Conservation (phyloP, 805 yeast genomes). For the Metschnikowia baotianmanensis region DNA sequence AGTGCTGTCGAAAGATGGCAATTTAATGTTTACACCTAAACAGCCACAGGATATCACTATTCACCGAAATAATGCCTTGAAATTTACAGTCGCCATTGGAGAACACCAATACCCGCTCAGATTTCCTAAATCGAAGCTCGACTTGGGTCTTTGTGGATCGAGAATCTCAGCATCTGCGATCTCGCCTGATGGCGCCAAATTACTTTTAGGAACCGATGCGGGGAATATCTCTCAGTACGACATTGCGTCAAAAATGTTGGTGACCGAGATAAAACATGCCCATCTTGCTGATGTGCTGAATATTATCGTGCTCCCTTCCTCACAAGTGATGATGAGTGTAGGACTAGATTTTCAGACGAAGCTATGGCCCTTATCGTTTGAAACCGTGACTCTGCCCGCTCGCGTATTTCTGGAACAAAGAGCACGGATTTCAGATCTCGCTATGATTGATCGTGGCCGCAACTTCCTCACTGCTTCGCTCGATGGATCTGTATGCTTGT, state of each 20-base stretch:
- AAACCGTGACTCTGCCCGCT: slow-evolving; percentile 16
- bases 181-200: slow-evolving; percentile 4
- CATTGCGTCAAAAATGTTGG: slow-evolving; percentile 1
- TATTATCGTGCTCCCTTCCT: slow-evolving; percentile 59
- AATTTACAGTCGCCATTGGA: slow-evolving; percentile 3
- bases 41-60: slow-evolving; percentile 1
- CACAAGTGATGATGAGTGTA: slow-evolving; percentile 55
- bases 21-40: slow-evolving; percentile 2
- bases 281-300: slow-evolving; percentile 50
- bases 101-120: slow-evolving; percentile 6
- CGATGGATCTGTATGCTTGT: slow-evolving; percentile 57
- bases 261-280: slow-evolving; percentile 29
- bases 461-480: slow-evolving; percentile 55
- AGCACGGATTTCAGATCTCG: slow-evolving; percentile 46
- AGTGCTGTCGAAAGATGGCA: slow-evolving; percentile 3
- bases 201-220: slow-evolving; percentile 11
- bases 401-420: slow-evolving; percentile 53
- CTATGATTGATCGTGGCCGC: slow-evolving; percentile 61
- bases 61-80: background rate
- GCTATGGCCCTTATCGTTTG: slow-evolving; percentile 50
- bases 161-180: slow-evolving; percentile 10
- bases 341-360: slow-evolving; percentile 60
- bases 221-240: slow-evolving; percentile 11
- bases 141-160: slow-evolving; percentile 1
- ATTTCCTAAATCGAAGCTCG: slow-evolving; percentile 4